These are phyloP conservation scores for Saccharomycopsis sp. DNA, from an alignment of 805 yeast species.

Conservation along the genomic window DNA sequence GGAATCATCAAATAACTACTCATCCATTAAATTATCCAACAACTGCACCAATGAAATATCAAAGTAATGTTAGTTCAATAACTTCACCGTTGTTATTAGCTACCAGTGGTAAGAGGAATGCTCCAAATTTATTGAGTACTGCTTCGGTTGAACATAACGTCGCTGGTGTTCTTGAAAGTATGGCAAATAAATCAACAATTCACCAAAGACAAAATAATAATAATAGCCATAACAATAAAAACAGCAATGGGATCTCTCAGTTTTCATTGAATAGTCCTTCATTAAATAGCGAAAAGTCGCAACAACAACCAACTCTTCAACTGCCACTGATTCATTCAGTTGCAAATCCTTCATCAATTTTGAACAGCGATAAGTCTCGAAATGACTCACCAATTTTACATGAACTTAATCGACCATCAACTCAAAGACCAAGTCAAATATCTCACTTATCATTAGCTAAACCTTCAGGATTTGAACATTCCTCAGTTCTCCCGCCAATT, in stretches of 20 bases:
- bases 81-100: slow-evolving; percentile 60
- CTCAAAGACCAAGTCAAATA: not conserved
- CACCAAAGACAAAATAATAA: not conserved
- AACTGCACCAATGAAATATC: slow-evolving; percentile 65
- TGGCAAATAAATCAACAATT: slow-evolving; percentile 29
- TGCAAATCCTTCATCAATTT: not conserved
- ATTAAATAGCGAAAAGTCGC: slow-evolving; percentile 15
- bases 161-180: slow-evolving; percentile 36
- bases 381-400: slow-evolving; percentile 15
- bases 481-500: slow-evolving; percentile 9
- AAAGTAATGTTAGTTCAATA: slow-evolving; percentile 53
- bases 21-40: slow-evolving; percentile 33
- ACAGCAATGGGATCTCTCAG: slow-evolving; percentile 5
- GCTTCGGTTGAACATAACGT: slow-evolving; percentile 27
- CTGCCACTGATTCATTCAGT: not conserved
- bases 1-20: slow-evolving; percentile 5
- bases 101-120: slow-evolving; percentile 29
- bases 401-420: slow-evolving; percentile 14
- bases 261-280: not conserved
- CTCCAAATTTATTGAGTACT: slow-evolving; percentile 1
- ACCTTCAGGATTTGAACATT: not conserved
- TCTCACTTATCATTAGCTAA: not conserved
- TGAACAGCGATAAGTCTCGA: not conserved
- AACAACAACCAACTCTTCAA: slow-evolving; percentile 19
- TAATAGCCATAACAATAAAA: slow-evolving; percentile 6